Percentiles rank a stretch among this genome's conserved stretches.
Evolutionary conservation across 257 asterid species (phyloP).

Genomic region (Salvia splendens): DNA sequence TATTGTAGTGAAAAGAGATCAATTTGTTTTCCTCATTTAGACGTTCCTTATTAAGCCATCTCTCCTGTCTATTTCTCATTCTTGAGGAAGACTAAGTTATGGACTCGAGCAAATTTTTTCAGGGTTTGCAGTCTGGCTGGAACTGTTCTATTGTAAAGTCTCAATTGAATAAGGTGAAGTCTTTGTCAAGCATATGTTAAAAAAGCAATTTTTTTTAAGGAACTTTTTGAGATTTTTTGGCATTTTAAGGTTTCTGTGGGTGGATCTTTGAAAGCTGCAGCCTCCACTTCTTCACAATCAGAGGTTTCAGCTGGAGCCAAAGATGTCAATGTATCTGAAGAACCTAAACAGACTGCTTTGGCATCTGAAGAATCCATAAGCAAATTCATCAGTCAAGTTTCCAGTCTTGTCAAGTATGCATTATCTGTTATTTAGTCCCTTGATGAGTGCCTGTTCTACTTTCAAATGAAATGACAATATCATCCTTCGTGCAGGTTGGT

Average conservation of each 20-base stretch:
- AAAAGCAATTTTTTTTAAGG: not conserved
- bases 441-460: conserved; percentile 19
- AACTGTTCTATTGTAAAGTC: conserved; percentile 55
- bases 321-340: conserved; percentile 41
- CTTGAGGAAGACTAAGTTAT: not conserved
- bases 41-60: no score
- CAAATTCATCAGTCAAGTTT: conserved; percentile 71
- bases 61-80: no score
- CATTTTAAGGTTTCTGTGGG: conserved; percentile 63
- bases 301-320: conserved; percentile 35
- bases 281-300: conserved; percentile 34
- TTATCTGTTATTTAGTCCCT: conserved; percentile 29
- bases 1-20: not conserved
- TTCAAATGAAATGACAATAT: conserved; percentile 22
- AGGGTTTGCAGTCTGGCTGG: conserved; percentile 58
- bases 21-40: not conserved
- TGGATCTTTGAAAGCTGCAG: conserved; percentile 51
- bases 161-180: conserved; percentile 62
- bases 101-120: conserved; percentile 23
- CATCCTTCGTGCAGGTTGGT: conserved; percentile 65
- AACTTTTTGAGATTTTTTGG: conserved; percentile 41
- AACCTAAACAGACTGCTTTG: conserved; percentile 41
- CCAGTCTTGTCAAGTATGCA: conserved; percentile 77
- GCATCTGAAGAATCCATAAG: conserved; percentile 70
- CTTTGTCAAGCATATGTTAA: conserved; percentile 29